Base-by-base conservation (phyloP, 176 grass and related monocot genomes). In the Canna indica region DNA sequence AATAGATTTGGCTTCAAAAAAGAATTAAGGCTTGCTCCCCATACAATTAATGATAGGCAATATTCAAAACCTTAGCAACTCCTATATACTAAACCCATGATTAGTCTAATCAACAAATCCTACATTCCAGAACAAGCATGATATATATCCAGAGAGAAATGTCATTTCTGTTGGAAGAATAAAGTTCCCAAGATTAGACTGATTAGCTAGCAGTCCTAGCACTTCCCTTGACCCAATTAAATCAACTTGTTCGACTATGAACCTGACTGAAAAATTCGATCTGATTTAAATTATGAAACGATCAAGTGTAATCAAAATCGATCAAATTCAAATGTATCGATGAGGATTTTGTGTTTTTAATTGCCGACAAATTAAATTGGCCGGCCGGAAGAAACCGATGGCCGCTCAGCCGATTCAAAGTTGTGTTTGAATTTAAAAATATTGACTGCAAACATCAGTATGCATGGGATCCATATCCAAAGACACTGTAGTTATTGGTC, bases 91-190 rank as follows among this genome's bases (percentile, higher is more conserved):
- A 27, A 28, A 46, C 20, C n/a, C 13, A 69, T 47, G 50, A 20
- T 54, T 46, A 27, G n/a, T 69, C 67, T 29, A 69, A 47, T 69
- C 39, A 69, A 46, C 41, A 9, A 14, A 46, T 7, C 65, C 39
- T 14, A 68, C 5, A 45, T 44, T n/a, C n/a, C n/a, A n/a, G n/a
- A n/a, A 28, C 17, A 20, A 61, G 15, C 31, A 33, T 64, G 7
- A 1, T 59, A 44, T 44, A 11, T 11, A 44, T 44, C 7, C 13
- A 10, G 41, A 11, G 41, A 44, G 41, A 44, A 11, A 44, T 44
- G 41, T 2, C 41, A 44, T 10, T 11, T 7, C 50, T 54, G 17
- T n/a, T 24, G 50, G 13, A 44, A 54, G 50, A 54, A 54, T n/a
- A 54, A 54, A n/a, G 17, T 25, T n/a, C 17, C 50, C 22, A 54